Evolutionary conservation across 495 filamentous ascomycete species (phyloP), one percentile per base, ranked within the genome.

Genomic region (Polyplosphaeria fusca): DNA sequence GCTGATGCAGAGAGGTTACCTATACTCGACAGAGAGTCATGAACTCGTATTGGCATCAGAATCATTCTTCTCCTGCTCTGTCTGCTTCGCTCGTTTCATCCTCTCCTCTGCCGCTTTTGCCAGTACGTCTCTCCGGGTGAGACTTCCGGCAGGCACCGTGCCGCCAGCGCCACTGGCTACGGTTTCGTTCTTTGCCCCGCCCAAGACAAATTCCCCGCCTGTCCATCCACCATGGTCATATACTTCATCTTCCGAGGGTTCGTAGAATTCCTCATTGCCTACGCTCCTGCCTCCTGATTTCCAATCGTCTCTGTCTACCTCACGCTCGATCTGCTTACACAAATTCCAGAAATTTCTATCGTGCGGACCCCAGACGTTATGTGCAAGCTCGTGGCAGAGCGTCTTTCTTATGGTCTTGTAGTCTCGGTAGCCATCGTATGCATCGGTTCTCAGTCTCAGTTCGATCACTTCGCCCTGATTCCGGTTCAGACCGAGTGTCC

Each of bases 391-490:
- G 68, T 98, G 93, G 66, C 91, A 96, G 25, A 97, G 76, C 63
- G 93, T 96, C 63, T 87, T 89, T 39, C 93, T 77, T 25, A 98
- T 94, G 0, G 83, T 88, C 55, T 86, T 82, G 66, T 97, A 98
- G 67, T 96, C 88, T 16, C 93, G 71, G 61, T 92, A 98, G 4
- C 93, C 93, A 70, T 95, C 92, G 69, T 91, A 91, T 13, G 87
- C 89, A 71, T 98, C 93, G 4, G 93, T 96, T 13, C 93, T 78
- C 32, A 98, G 70, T 0, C 93, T 75, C 45, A 98, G 73, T 80
- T 96, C 93, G 53, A 98, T 96, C 0, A 91, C 86, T 73, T 95
- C 85, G 49, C 93, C 93, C 5, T 76, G 73, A 67, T 96, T 96
- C 12, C 90, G 76, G 66, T 98, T 98, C 27, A 96, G 72, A 0